These are phyloP conservation scores for Amanita rubescens DNA, from an alignment of 768 basidiomycete genomes.

Conservation along the genomic window DNA sequence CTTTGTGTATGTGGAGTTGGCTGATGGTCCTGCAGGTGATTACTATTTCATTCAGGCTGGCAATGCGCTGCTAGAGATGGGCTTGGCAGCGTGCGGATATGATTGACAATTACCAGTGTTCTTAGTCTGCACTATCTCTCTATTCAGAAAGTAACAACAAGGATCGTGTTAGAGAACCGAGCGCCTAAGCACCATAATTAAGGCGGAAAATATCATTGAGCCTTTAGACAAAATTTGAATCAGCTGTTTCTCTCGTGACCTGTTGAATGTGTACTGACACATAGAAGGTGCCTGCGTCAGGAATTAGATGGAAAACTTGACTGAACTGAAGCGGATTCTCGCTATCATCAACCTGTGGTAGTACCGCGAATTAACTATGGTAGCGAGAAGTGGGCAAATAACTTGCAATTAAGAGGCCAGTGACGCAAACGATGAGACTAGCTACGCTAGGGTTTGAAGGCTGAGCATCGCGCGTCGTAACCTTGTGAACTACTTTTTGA, in stretches of 20 bases:
- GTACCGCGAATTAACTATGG: constrained; percentile 2
- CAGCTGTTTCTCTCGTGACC: neutral
- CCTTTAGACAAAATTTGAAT: constrained; percentile 26
- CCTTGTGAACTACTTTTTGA: constrained; percentile 68
- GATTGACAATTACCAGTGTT: constrained; percentile 1
- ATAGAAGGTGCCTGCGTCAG: constrained; percentile 68
- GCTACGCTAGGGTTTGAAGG: constrained; percentile 57
- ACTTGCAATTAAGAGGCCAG: constrained; percentile 73
- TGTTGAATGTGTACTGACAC: constrained; percentile 52
- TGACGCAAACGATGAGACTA: constrained; percentile 75
- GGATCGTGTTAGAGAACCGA: neutral
- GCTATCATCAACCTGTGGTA: constrained; percentile 69
- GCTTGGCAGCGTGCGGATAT: constrained; percentile 38
- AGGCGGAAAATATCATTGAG: constrained; percentile 91
- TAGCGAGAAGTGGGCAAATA: neutral
- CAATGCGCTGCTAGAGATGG: constrained; percentile 41
- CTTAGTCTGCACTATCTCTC: neutral
- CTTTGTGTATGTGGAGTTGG: neutral
- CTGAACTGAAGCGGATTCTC: constrained; percentile 80
- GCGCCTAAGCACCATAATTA: constrained; percentile 49
- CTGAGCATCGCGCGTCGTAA: constrained; percentile 83
- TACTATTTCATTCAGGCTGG: constrained; percentile 55
- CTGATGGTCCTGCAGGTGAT: constrained; percentile 36
- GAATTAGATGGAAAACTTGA: constrained; percentile 89
- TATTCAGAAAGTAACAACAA: neutral